Percentiles rank a stretch among this genome's conserved stretches.
Evolutionary conservation across 139 green algal genomes (phyloP).

Genomic region (Asterochloris erici): DNA sequence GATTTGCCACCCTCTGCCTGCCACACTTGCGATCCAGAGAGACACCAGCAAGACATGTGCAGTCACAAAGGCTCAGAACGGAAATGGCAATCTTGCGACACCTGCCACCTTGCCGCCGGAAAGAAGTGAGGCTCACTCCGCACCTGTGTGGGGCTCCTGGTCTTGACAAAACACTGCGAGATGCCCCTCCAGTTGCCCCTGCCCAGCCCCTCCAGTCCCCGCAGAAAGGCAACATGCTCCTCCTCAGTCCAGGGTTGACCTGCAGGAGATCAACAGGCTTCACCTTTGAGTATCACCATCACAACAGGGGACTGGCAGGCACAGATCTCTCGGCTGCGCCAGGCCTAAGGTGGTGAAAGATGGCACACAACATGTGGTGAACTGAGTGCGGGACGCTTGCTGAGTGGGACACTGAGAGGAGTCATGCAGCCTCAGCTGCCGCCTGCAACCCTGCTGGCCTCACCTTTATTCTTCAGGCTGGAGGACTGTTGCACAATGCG

Average conservation of each 20-base stretch:
- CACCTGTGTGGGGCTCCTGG: background rate
- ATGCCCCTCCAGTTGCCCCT: conserved; percentile 42
- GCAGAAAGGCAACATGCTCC: conserved; percentile 79
- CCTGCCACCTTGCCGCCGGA: too few relatives aligned
- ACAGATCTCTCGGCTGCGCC: background rate
- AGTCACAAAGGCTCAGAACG: too few relatives aligned
- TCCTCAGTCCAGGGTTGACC: conserved; percentile 79
- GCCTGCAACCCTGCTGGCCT: background rate
- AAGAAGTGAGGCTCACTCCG: too few relatives aligned
- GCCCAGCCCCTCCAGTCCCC: conserved; percentile 21
- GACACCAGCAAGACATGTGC: too few relatives aligned
- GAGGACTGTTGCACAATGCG: background rate
- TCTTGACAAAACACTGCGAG: conserved; percentile 5
- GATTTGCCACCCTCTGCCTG: too few relatives aligned
- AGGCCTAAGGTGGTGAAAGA: background rate
- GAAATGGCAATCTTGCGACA: too few relatives aligned
- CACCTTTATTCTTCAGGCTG: too few relatives aligned
- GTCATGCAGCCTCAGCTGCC: background rate
- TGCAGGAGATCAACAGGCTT: conserved; percentile 20
- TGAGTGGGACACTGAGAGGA: too few relatives aligned
- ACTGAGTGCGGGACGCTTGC: background rate
- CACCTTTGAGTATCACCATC: background rate
- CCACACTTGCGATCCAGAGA: too few relatives aligned
- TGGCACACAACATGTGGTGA: background rate
- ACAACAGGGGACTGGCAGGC: background rate